Evolutionary conservation across 2,329 filamentous ascomycete genomes (phyloP).

Genomic region (Rutstroemia sp.): DNA sequence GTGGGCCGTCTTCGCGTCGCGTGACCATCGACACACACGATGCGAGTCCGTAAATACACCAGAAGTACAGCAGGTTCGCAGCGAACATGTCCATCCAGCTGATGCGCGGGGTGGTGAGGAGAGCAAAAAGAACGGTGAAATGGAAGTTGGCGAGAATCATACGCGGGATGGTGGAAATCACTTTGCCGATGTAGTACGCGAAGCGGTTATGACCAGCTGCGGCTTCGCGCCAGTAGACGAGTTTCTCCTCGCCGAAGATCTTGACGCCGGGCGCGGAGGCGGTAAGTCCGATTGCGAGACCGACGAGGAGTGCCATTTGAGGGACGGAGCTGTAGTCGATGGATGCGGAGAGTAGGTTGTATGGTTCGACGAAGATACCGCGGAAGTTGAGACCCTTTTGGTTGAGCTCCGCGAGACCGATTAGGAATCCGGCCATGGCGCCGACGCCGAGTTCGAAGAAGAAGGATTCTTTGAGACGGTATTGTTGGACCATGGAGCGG

Average conservation of each 20-base stretch:
- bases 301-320: constrained; percentile 44
- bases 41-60: constrained; percentile 41
- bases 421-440: constrained; percentile 43
- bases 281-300: constrained; percentile 48
- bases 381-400: constrained; percentile 45
- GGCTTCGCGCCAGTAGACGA: constrained; percentile 47
- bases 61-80: constrained; percentile 46
- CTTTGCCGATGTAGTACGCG: constrained; percentile 50
- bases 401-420: constrained; percentile 45
- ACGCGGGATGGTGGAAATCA: constrained; percentile 39
- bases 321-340: constrained; percentile 44
- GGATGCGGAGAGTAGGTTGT: constrained; percentile 43
- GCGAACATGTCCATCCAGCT: constrained; percentile 34
- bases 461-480: constrained; percentile 42
- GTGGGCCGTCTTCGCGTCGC: constrained; percentile 47
- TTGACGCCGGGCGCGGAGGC: constrained; percentile 48
- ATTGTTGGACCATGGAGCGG: constrained; percentile 50
- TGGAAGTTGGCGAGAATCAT: constrained; percentile 40
- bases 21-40: constrained; percentile 46
- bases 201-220: constrained; percentile 48
- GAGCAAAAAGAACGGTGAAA: constrained; percentile 37
- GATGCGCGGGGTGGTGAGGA: not conserved
- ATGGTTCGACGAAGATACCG: constrained; percentile 44
- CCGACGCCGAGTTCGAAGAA: constrained; percentile 48
- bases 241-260: constrained; percentile 27